Evolutionary conservation across 305 asterid species (phyloP), one percentile per base, ranked within the genome.

Genomic region (Solanum hybrid): DNA sequence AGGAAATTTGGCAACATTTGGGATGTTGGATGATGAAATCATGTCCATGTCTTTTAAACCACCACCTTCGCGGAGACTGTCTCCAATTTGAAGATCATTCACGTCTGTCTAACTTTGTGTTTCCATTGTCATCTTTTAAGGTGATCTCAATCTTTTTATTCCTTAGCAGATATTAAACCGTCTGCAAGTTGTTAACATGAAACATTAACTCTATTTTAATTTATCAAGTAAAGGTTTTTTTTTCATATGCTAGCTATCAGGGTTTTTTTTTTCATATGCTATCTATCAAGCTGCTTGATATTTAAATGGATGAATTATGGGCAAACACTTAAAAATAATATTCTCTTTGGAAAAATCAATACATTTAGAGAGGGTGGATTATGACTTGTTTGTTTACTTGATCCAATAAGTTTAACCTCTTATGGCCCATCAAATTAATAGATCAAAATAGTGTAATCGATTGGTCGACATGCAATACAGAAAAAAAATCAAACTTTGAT

Each of bases 161-260:
- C 7, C 17, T 22, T 51, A 86, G 88, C 60, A 7, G 11, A 27
- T 87, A 86, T n/a, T 56, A 42, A 64, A 90, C 81, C 9, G 78
- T 90, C 94, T 94, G 93, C 91, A 91, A 32, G 20, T 42, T 42
- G 78, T n/a, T 35, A 77, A 35, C 46, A 77, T 34, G 29, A 34
- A 37, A 2, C 40, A 37, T 36, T 37, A 35, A 22, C 16, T 78
- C 5, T 22, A 34, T 22, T 20, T 5, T 22, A n/a, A 79, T 11
- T 16, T 11, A 35, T 20, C 51, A 78, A 35, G 51, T 4, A 20
- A 31, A 32, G 20, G 14, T 32, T 8, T 17, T 32, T 8, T 76
- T 31, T 31, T 34, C 29, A 26, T 34, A 36, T 8, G 40, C 10
- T 36, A 36, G 38, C 38, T 36, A 36, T 36, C 38, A 36, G 2